phyloP scores from a whole-genome alignment of 2,329 filamentous ascomycete species.

The Sarocladium brachiariae region DNA sequence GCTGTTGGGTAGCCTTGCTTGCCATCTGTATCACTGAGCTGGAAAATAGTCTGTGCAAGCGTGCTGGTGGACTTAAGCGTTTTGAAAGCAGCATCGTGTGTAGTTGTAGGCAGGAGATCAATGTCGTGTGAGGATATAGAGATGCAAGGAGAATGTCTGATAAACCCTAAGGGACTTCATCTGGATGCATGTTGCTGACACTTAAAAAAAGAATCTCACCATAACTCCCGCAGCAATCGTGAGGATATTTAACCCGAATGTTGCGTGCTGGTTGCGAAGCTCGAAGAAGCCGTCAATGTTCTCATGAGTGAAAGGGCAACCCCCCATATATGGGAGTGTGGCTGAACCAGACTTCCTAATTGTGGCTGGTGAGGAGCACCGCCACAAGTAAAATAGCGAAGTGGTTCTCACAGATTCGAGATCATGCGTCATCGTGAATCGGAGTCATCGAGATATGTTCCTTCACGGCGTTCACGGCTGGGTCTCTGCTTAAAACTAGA shows the following conservation, averaged over 20 bases:
- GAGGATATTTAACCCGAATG: too few species aligned
- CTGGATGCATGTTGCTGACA: too few species aligned
- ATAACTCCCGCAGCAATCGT: too few species aligned
- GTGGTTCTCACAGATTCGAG: neutral
- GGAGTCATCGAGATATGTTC: neutral
- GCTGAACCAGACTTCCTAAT: neutral
- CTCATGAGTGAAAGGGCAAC: too few species aligned
- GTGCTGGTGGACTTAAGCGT: neutral
- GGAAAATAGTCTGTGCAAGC: neutral
- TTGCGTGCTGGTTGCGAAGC: too few species aligned
- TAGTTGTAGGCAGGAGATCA: neutral
- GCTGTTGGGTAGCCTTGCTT: conserved; percentile 14
- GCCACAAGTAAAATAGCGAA: neutral
- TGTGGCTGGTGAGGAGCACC: conserved; percentile 2
- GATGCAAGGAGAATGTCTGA: too few species aligned
- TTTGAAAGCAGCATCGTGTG: neutral
- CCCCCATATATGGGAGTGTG: too few species aligned
- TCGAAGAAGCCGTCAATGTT: too few species aligned
- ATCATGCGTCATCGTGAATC: conserved; percentile 9
- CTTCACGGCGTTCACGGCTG: neutral
- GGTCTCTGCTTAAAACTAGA: neutral
- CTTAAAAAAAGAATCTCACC: too few species aligned
- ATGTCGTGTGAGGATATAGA: too few species aligned
- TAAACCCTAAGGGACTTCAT: too few species aligned
- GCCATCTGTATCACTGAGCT: neutral